Percentiles rank a stretch among this genome's conserved stretches.
These are phyloP conservation scores for Agrocybe praecox DNA, from an alignment of 768 basidiomycete genomes.

Conservation along the genomic window DNA sequence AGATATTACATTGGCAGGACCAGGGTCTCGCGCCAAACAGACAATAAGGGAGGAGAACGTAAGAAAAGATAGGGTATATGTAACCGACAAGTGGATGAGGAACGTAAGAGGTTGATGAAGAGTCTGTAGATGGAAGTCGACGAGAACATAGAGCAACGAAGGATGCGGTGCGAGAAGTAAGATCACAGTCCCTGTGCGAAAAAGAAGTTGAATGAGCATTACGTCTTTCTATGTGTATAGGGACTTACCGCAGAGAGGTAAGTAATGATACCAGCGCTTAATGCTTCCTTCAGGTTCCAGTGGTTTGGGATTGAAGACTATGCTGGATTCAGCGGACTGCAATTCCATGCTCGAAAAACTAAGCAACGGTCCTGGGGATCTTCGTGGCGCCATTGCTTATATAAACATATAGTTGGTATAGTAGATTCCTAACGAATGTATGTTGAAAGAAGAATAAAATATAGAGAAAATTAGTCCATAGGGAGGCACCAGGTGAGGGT, in stretches of 20 bases:
- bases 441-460: slow-evolving; percentile 1
- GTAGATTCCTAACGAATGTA: not conserved
- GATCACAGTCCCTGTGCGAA: slow-evolving; percentile 38
- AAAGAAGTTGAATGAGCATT: not conserved
- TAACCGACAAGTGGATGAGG: slow-evolving; percentile 53
- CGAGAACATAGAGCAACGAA: slow-evolving; percentile 67
- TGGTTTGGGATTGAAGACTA: slow-evolving; percentile 15
- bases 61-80: slow-evolving; percentile 69
- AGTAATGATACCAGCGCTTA: slow-evolving; percentile 58
- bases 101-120: slow-evolving; percentile 50
- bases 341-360: slow-evolving; percentile 21
- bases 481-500: not conserved
- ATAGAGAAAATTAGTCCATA: not conserved
- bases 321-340: slow-evolving; percentile 17
- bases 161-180: slow-evolving; percentile 76
- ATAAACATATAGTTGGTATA: not conserved
- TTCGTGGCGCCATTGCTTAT: slow-evolving; percentile 16
- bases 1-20: slow-evolving; percentile 44
- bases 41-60: slow-evolving; percentile 74
- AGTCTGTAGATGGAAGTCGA: slow-evolving; percentile 65
- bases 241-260: slow-evolving; percentile 53
- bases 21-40: slow-evolving; percentile 75
- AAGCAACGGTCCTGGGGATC: slow-evolving; percentile 20
- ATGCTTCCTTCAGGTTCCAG: slow-evolving; percentile 24
- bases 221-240: not conserved